phyloP scores from a whole-genome alignment of 1,284 basidiomycete species.

The Veloporphyrellus conicus region DNA sequence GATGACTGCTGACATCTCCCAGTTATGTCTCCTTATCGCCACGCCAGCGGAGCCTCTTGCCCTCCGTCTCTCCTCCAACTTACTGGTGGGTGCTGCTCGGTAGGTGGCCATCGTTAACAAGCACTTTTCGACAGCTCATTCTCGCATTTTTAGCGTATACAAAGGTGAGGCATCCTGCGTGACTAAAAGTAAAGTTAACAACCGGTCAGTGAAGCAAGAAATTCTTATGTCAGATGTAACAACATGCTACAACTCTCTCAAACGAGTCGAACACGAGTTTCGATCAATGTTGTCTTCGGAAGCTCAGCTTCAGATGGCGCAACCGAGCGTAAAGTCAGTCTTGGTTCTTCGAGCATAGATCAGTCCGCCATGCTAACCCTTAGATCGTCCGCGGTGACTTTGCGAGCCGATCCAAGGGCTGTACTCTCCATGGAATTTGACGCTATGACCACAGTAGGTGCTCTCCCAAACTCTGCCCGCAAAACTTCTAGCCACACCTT shows the following conservation, averaged over 20 bases:
- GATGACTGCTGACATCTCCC: constrained; percentile 72
- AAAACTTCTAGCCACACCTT: constrained; percentile 1
- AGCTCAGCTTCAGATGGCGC: constrained; percentile 62
- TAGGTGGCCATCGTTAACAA: constrained; percentile 35
- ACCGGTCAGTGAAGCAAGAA: constrained; percentile 71
- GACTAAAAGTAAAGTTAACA: not conserved
- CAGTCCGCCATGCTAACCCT: not conserved
- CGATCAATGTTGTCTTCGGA: constrained; percentile 42
- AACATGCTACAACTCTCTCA: constrained; percentile 67
- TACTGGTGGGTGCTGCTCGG: constrained; percentile 85
- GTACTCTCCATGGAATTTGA: constrained; percentile 62
- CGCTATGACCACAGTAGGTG: constrained; percentile 57
- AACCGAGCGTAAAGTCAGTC: constrained; percentile 57
- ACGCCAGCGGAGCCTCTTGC: constrained; percentile 82
- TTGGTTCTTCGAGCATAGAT: not conserved
- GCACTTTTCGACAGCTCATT: constrained; percentile 21
- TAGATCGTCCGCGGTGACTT: constrained; percentile 59
- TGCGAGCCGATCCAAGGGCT: constrained; percentile 51
- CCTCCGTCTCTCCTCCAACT: constrained; percentile 76
- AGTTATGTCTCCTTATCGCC: constrained; percentile 74
- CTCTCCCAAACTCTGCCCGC: not conserved
- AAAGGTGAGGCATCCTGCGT: constrained; percentile 47
- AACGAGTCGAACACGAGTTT: constrained; percentile 67
- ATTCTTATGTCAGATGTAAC: constrained; percentile 76
- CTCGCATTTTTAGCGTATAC: constrained; percentile 51